These are phyloP conservation scores for Phytophthora sp. DNA, from an alignment of 352 stramenopile species.

Conservation along the genomic window DNA sequence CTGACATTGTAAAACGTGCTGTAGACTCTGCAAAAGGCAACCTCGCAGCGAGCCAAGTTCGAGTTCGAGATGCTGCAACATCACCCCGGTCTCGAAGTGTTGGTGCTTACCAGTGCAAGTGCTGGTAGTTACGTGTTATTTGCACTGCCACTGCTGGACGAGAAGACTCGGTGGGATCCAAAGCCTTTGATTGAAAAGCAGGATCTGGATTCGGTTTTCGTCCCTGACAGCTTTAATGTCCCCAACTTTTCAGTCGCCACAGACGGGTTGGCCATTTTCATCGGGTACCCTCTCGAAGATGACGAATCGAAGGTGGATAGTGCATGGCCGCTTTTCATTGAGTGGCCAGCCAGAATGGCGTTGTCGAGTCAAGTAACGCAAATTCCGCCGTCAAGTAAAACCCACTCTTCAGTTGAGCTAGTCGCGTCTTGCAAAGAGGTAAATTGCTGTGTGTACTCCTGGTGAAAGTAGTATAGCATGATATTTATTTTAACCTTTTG, in stretches of 20 bases:
- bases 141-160: conserved; percentile 39
- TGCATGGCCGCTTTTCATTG: conserved; percentile 29
- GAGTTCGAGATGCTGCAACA: conserved; percentile 57
- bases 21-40: conserved; percentile 12
- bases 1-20: background rate
- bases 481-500: background rate
- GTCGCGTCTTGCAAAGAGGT: conserved; percentile 46
- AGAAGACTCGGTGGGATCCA: conserved; percentile 26
- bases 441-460: background rate
- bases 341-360: conserved; percentile 38
- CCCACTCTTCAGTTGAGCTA: conserved; percentile 42
- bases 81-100: conserved; percentile 34
- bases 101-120: conserved; percentile 17
- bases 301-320: conserved; percentile 2
- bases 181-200: conserved; percentile 8
- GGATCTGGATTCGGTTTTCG: conserved; percentile 20
- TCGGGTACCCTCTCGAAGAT: conserved; percentile 30
- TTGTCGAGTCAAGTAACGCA: conserved; percentile 55
- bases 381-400: conserved; percentile 23
- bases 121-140: conserved; percentile 29
- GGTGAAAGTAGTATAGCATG: background rate
- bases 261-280: conserved; percentile 20
- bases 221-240: conserved; percentile 32
- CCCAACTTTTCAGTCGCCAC: conserved; percentile 27
- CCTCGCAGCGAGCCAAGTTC: conserved; percentile 36